A percentile compares a stretch with the other conserved stretches of the same genome.
Conservation (phyloP, 495 filamentous ascomycete genomes). For the Aspergillus egyptiacus region DNA sequence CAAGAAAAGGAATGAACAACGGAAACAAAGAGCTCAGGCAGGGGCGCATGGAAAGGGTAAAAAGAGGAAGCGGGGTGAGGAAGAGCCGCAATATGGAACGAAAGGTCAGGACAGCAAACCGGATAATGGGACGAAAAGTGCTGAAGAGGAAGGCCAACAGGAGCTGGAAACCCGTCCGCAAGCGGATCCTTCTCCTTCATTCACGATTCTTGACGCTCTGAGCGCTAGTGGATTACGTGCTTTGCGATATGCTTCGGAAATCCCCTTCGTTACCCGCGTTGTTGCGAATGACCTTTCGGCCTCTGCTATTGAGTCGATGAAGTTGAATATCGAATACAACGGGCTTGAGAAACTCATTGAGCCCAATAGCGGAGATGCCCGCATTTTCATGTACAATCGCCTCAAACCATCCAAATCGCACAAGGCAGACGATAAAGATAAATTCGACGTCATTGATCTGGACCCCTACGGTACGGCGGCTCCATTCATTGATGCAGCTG, state of each 20-base stretch:
- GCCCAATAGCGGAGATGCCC: constrained; percentile 70
- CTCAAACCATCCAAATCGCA: constrained; percentile 23
- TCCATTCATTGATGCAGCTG: constrained; percentile 83
- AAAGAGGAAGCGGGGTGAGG: constrained; percentile 42
- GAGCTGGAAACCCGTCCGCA: constrained; percentile 8
- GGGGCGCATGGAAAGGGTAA: constrained; percentile 42
- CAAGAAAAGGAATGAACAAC: constrained; percentile 31
- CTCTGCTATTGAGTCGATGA: constrained; percentile 73
- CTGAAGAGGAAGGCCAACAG: constrained; percentile 1
- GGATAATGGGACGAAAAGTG: neutral
- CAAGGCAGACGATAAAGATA: constrained; percentile 15
- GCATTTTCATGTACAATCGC: constrained; percentile 79
- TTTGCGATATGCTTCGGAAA: constrained; percentile 83
- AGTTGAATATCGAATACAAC: constrained; percentile 79
- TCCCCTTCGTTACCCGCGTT: constrained; percentile 72
- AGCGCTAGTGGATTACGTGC: constrained; percentile 93
- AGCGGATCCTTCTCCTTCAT: constrained; percentile 27
- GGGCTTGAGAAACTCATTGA: constrained; percentile 61
- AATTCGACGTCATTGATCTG: constrained; percentile 90
- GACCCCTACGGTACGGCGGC: constrained; percentile 93
- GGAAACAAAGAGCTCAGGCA: constrained; percentile 34
- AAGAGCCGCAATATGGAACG: neutral
- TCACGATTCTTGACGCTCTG: constrained; percentile 87
- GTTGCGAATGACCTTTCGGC: constrained; percentile 85
- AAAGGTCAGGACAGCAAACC: constrained; percentile 5